Conservation (phyloP, 331 rosid species). For the Ulmus americana region DNA sequence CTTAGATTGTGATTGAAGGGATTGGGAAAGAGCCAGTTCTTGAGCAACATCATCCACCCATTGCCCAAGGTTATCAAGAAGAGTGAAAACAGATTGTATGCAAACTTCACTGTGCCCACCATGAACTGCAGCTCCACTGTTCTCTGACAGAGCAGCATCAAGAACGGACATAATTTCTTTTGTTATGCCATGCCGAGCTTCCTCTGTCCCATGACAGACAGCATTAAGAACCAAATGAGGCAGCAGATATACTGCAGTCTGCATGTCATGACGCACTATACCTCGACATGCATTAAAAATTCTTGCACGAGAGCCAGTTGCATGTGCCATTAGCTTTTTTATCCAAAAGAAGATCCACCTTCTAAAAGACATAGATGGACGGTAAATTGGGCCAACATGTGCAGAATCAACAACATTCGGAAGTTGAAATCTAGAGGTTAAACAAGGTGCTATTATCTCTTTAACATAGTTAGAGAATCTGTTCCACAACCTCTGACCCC, state of each 20-base stretch:
- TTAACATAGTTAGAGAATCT: conserved; percentile 86
- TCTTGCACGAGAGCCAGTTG: conserved; percentile 85
- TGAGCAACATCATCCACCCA: conserved; percentile 91
- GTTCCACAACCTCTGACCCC: conserved; percentile 93
- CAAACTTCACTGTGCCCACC: conserved; percentile 93
- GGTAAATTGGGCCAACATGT: conserved; percentile 62
- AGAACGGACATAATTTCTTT: conserved; percentile 83
- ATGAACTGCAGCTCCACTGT: conserved; percentile 62
- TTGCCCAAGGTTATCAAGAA: conserved; percentile 96
- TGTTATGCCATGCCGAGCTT: conserved; percentile 72
- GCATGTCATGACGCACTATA: conserved; percentile 93
- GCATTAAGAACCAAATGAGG: conserved; percentile 92
- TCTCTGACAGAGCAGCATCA: conserved; percentile 79
- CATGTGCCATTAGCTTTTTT: conserved; percentile 67
- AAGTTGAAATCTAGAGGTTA: conserved; percentile 89
- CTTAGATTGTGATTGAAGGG: conserved; percentile 46
- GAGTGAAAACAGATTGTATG: conserved; percentile 91
- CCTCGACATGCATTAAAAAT: conserved; percentile 93
- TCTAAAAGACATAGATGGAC: conserved; percentile 77
- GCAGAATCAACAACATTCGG: conserved; percentile 62
- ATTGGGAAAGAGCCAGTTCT: conserved; percentile 69
- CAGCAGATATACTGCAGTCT: conserved; percentile 73
- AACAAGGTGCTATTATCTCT: conserved; percentile 95
- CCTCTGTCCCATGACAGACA: conserved; percentile 83
- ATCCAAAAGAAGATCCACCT: conserved; percentile 87